Evolutionary conservation across 2,329 filamentous ascomycete species (phyloP).

Genomic region (Diaporthe australafricana): DNA sequence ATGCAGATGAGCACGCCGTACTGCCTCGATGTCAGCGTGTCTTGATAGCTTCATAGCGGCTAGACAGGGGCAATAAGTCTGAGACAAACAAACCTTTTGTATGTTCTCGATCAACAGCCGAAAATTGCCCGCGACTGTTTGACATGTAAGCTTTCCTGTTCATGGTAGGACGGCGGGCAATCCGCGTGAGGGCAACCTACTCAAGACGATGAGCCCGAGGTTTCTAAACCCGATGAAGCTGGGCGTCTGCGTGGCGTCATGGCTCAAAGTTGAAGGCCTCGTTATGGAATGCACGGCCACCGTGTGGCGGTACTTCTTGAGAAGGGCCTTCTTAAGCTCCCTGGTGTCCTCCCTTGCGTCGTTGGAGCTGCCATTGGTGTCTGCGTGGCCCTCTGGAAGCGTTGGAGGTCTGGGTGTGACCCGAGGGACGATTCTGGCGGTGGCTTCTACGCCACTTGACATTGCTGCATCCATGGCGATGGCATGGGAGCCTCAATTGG

Average conservation of each 20-base stretch:
- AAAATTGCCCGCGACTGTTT: slow-evolving; percentile 87
- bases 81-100: slow-evolving; percentile 77
- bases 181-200: slow-evolving; percentile 58
- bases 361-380: slow-evolving; percentile 34
- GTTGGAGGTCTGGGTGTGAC: slow-evolving; percentile 21
- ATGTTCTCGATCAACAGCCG: slow-evolving; percentile 97
- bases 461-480: slow-evolving; percentile 33
- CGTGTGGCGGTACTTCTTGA: slow-evolving; percentile 88
- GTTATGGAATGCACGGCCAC: slow-evolving; percentile 82
- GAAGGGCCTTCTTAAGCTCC: slow-evolving; percentile 50
- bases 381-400: neutral
- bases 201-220: slow-evolving; percentile 91
- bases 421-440: slow-evolving; percentile 15
- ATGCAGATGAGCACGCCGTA: slow-evolving; percentile 96
- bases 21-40: slow-evolving; percentile 56
- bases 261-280: slow-evolving; percentile 84
- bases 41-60: neutral
- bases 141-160: neutral
- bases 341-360: slow-evolving; percentile 44
- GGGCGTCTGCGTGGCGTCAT: slow-evolving; percentile 79
- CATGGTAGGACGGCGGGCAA: neutral
- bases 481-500: slow-evolving; percentile 26
- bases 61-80: slow-evolving; percentile 29
- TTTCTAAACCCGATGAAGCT: slow-evolving; percentile 96
- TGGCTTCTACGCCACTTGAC: slow-evolving; percentile 32